phyloP scores from a whole-genome alignment of 148 eudicot genomes.

The Vaccinium darrowii region DNA sequence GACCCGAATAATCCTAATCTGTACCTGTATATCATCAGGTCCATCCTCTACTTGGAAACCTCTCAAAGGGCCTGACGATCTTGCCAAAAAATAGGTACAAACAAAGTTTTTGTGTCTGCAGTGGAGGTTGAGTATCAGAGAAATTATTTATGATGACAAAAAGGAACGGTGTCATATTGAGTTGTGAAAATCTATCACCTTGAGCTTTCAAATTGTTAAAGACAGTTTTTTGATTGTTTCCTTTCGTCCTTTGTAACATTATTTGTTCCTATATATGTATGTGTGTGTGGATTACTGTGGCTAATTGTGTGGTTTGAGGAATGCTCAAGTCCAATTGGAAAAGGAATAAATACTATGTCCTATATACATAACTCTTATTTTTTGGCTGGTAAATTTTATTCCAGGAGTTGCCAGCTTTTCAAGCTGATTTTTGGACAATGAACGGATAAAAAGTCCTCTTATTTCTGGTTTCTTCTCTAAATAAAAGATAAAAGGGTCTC shows the following conservation, averaged over 20 bases:
- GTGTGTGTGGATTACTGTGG: no score
- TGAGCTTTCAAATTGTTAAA: neutral
- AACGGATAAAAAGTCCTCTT: neutral
- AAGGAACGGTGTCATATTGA: neutral
- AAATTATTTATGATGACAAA: neutral
- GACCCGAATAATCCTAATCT: no score
- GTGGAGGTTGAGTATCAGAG: neutral
- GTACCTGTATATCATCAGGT: no score
- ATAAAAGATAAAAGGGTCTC: neutral
- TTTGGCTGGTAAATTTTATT: conserved; percentile 20
- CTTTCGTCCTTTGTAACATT: no score
- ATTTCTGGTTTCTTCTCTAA: neutral
- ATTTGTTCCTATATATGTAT: no score
- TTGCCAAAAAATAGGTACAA: no score
- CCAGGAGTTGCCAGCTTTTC: conserved; percentile 1
- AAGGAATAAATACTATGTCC: neutral
- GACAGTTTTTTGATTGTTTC: no score
- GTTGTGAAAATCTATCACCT: neutral
- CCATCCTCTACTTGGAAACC: no score
- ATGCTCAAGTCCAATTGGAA: no score
- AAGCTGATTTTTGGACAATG: neutral
- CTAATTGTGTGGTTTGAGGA: no score
- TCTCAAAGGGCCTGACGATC: no score
- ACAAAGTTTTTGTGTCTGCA: neutral
- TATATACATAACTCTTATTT: neutral